phyloP scores from a whole-genome alignment of 345 rosid species.

The Triadica sebifera region DNA sequence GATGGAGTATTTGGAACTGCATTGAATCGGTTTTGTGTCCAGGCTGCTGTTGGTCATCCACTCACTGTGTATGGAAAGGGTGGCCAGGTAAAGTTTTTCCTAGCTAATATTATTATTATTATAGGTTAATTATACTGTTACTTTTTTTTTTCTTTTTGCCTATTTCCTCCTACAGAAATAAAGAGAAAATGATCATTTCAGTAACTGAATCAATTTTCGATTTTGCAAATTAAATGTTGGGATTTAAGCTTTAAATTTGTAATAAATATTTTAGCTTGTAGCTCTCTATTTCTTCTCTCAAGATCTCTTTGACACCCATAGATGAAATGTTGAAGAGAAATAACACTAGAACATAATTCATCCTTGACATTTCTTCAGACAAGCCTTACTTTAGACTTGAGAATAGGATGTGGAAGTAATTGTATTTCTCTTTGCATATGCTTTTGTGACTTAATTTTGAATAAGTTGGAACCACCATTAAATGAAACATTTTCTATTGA shows the following conservation, averaged over 20 bases:
- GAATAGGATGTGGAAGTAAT: no score
- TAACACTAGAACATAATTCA: no score
- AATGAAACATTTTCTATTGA: no score
- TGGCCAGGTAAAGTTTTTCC: constrained; percentile 69
- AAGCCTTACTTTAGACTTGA: no score
- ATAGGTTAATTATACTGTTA: background rate
- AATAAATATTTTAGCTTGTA: background rate
- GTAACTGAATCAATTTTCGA: background rate
- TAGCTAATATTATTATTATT: background rate
- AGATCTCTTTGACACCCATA: background rate
- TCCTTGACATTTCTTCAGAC: no score
- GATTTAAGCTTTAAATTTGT: background rate
- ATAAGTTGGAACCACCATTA: no score
- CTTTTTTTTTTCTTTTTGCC: background rate
- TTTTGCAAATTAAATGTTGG: background rate
- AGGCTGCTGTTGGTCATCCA: constrained; percentile 94
- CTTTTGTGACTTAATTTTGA: no score
- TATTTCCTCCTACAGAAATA: background rate
- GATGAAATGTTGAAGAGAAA: background rate
- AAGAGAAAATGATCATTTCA: background rate
- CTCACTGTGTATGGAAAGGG: constrained; percentile 97
- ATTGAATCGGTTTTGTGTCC: constrained; percentile 91
- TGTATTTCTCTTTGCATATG: no score
- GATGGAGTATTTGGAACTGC: constrained; percentile 98
- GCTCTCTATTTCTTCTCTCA: background rate